These are phyloP conservation scores for Fusarium chaquense DNA, from an alignment of 2,329 filamentous ascomycete genomes.

Conservation along the genomic window DNA sequence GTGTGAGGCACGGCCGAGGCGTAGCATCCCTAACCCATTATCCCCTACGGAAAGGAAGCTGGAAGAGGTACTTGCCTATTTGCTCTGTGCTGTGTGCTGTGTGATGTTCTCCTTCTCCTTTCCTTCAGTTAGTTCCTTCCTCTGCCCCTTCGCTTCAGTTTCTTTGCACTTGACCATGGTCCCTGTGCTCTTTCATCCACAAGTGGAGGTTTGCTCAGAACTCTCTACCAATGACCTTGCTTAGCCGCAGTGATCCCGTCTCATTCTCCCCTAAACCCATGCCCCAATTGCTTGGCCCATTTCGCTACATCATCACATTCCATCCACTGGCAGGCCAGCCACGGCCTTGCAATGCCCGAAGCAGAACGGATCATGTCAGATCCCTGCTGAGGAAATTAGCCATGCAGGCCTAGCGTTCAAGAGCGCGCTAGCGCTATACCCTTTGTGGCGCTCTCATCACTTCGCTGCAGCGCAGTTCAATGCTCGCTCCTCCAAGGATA, in stretches of 20 bases:
- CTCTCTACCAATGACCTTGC: slow-evolving; percentile 14
- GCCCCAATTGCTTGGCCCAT: slow-evolving; percentile 30
- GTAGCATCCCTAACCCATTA: background rate
- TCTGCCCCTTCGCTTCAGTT: slow-evolving; percentile 8
- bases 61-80: background rate
- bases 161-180: slow-evolving; percentile 19
- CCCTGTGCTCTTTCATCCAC: slow-evolving; percentile 17
- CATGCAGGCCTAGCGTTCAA: slow-evolving; percentile 18
- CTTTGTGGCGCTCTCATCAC: slow-evolving; percentile 6
- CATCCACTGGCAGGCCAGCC: slow-evolving; percentile 37
- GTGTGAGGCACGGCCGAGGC: slow-evolving; percentile 9
- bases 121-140: slow-evolving; percentile 14
- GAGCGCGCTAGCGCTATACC: slow-evolving; percentile 32
- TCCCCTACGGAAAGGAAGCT: background rate
- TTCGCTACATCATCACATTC: slow-evolving; percentile 44
- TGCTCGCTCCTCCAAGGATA: slow-evolving; percentile 9
- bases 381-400: slow-evolving; percentile 40
- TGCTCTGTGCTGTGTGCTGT: background rate
- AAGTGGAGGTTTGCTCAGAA: slow-evolving; percentile 9
- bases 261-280: slow-evolving; percentile 18
- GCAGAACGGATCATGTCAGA: slow-evolving; percentile 32
- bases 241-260: slow-evolving; percentile 6
- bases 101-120: slow-evolving; percentile 12
- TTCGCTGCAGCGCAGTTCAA: background rate
- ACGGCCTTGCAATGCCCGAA: slow-evolving; percentile 34